A percentile compares a stretch with the other conserved stretches of the same genome.
phyloP scores from a whole-genome alignment of 495 filamentous ascomycete species.

The Aspergillus coremiiformis region DNA sequence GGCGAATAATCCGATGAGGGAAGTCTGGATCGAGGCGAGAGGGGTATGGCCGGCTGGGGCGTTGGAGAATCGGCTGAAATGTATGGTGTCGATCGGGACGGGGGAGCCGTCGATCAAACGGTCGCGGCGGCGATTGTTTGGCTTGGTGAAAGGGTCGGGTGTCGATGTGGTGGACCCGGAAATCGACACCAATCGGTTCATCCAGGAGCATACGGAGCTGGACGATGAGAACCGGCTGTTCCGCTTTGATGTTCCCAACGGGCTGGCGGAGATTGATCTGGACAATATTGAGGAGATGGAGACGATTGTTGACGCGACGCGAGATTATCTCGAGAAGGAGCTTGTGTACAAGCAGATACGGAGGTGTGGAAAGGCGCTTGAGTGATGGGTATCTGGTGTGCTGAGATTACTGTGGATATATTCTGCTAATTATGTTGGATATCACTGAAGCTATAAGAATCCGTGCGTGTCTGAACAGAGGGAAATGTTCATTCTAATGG shows the following conservation, averaged over 20 bases:
- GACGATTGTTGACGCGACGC: conserved; percentile 34
- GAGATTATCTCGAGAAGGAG: conserved; percentile 29
- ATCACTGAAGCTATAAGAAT: no score
- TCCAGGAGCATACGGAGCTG: conserved; percentile 28
- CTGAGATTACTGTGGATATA: no score
- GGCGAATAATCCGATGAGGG: conserved; percentile 42
- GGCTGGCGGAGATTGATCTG: conserved; percentile 36
- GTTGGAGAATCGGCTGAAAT: conserved; percentile 29
- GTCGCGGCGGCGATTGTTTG: conserved; percentile 19
- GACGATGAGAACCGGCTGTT: conserved; percentile 30
- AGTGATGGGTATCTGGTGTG: no score
- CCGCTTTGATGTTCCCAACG: conserved; percentile 40
- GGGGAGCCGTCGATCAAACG: conserved; percentile 29
- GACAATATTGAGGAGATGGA: conserved; percentile 32
- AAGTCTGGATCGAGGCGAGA: conserved; percentile 40
- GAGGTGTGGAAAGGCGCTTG: conserved; percentile 23
- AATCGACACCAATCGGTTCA: conserved; percentile 31
- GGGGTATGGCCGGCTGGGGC: conserved; percentile 25
- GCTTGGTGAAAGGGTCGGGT: conserved; percentile 21
- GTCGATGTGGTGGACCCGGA: conserved; percentile 35
- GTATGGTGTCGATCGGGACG: conserved; percentile 43
- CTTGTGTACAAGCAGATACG: conserved; percentile 32
- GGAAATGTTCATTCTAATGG: no score
- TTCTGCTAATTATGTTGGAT: no score
- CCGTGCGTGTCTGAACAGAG: no score